Percentiles rank a stretch among this genome's conserved stretches.
These are phyloP conservation scores for Nicotiana undulata DNA, from an alignment of 257 asterid genomes.

Conservation along the genomic window DNA sequence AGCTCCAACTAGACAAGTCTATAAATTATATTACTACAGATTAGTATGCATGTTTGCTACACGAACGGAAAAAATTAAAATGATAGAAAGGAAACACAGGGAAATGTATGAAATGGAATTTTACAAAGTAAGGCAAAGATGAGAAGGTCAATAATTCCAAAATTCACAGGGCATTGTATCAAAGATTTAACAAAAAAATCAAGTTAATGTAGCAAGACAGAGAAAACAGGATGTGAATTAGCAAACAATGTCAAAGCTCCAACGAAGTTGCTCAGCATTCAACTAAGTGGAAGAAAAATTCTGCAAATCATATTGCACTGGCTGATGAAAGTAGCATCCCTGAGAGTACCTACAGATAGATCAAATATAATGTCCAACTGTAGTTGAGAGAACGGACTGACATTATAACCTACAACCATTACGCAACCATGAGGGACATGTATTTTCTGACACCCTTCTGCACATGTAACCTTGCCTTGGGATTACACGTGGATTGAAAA, in stretches of 20 bases:
- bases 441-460: too few relatives aligned
- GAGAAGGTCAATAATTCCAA: not conserved
- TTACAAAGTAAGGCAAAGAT: not conserved
- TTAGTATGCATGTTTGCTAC: not conserved
- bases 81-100: not conserved
- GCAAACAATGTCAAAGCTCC: not conserved
- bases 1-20: constrained; percentile 99
- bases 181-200: not conserved
- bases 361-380: too few relatives aligned
- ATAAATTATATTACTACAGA: constrained; percentile 10
- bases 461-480: too few relatives aligned
- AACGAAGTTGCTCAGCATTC: not conserved
- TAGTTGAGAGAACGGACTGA: too few relatives aligned
- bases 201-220: not conserved
- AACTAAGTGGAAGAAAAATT: not conserved
- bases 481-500: too few relatives aligned
- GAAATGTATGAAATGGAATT: not conserved
- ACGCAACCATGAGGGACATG: too few relatives aligned
- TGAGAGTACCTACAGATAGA: not conserved
- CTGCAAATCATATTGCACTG: not conserved
- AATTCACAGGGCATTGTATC: not conserved
- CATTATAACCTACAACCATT: too few relatives aligned
- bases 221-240: not conserved
- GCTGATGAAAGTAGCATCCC: not conserved
- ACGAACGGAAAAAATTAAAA: not conserved